Conservation (phyloP, 2,329 filamentous ascomycete species). For the Colletotrichum sp. region DNA sequence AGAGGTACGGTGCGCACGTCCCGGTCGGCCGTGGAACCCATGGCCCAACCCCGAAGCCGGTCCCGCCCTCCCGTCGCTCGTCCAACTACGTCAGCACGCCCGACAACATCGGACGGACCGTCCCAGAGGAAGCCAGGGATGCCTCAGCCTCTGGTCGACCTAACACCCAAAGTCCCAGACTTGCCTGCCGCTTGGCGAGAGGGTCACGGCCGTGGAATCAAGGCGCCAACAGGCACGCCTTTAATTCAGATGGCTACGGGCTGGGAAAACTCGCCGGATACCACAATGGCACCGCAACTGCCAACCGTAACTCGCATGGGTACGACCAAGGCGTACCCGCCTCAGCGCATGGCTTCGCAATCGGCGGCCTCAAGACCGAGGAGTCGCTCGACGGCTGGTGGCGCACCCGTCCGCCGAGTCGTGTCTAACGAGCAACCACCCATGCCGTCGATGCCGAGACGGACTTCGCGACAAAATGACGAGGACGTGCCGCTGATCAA, state of each 20-base stretch:
- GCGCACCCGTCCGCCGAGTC: conserved; percentile 7
- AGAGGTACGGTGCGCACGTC: conserved; percentile 39
- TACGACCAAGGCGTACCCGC: conserved; percentile 15
- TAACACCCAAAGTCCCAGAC: conserved; percentile 69
- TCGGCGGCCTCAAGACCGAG: conserved; percentile 11
- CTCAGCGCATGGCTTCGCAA: conserved; percentile 19
- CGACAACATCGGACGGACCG: conserved; percentile 20
- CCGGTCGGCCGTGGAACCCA: conserved; percentile 15
- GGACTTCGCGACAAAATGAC: conserved; percentile 13
- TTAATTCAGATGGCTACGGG: conserved; percentile 52
- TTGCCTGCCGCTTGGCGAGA: conserved; percentile 63
- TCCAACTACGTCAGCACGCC: conserved; percentile 29
- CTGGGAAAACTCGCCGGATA: conserved; percentile 8
- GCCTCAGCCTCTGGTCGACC: conserved; percentile 70
- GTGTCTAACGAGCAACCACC: conserved; percentile 22
- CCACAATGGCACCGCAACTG: conserved; percentile 4
- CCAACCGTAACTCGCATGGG: conserved; percentile 15
- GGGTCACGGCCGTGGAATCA: conserved; percentile 55
- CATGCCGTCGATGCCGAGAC: conserved; percentile 20
- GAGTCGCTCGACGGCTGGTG: conserved; percentile 18
- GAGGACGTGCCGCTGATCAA: conserved; percentile 24
- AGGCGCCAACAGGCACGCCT: conserved; percentile 43
- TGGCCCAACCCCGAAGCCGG: conserved; percentile 16
- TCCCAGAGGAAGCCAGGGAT: conserved; percentile 31
- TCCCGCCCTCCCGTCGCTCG: conserved; percentile 21